Percentiles rank a stretch among this genome's conserved stretches.
Evolutionary conservation across 108 stramenopile species (phyloP).

Genomic region (Mayamaea pseudoterrestris): DNA sequence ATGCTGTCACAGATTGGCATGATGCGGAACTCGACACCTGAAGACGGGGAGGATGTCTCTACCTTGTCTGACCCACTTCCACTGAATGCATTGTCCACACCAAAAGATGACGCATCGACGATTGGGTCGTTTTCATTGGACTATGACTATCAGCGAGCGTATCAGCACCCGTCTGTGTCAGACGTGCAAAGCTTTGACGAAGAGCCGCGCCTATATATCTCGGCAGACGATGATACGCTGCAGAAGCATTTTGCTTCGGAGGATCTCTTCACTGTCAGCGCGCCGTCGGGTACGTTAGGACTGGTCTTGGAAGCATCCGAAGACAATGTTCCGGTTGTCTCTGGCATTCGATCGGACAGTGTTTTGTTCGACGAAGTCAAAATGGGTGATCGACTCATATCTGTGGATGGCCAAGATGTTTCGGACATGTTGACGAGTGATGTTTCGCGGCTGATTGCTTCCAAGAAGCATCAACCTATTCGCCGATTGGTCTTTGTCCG

Average conservation of each 20-base stretch:
- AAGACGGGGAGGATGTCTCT: slow-evolving; percentile 76
- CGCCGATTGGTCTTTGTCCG: neutral
- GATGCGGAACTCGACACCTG: too few species aligned
- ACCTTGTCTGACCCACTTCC: slow-evolving; percentile 75
- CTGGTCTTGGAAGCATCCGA: slow-evolving; percentile 81
- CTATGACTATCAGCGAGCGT: slow-evolving; percentile 40
- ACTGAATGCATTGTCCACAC: slow-evolving; percentile 23
- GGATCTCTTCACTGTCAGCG: slow-evolving; percentile 31
- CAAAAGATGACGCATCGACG: slow-evolving; percentile 37
- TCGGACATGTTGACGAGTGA: slow-evolving; percentile 66
- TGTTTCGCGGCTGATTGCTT: slow-evolving; percentile 59
- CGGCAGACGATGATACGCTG: slow-evolving; percentile 48
- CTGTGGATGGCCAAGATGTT: slow-evolving; percentile 74
- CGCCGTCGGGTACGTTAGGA: slow-evolving; percentile 67
- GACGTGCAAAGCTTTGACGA: neutral
- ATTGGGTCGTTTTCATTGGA: slow-evolving; percentile 37
- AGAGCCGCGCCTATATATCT: slow-evolving; percentile 18
- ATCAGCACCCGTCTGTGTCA: slow-evolving; percentile 13
- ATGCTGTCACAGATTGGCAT: slow-evolving; percentile 24
- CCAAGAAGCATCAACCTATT: slow-evolving; percentile 22
- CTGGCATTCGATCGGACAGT: slow-evolving; percentile 74
- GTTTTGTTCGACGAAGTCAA: slow-evolving; percentile 46
- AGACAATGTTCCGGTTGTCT: slow-evolving; percentile 61
- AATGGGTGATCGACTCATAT: slow-evolving; percentile 65
- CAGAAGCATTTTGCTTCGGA: slow-evolving; percentile 38